A percentile compares a stretch with the other conserved stretches of the same genome.
These are phyloP conservation scores for Lactarius deliciosus DNA, from an alignment of 768 basidiomycete species.

Conservation along the genomic window DNA sequence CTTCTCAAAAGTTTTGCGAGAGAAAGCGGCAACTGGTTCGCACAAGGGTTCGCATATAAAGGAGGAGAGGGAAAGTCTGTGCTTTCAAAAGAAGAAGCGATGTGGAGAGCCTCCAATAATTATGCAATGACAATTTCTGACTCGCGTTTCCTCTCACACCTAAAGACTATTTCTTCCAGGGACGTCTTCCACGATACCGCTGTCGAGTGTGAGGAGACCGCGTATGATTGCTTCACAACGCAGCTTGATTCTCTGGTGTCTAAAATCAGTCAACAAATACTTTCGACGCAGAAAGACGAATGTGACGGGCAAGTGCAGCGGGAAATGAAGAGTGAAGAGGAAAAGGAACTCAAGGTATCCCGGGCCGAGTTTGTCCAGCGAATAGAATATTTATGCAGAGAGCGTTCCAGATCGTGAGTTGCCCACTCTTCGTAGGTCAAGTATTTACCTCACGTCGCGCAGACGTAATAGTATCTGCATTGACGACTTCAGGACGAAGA, in stretches of 20 bases:
- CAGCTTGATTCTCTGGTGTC: conserved; percentile 5
- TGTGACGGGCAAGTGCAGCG: conserved; percentile 4
- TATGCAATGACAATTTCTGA: neutral
- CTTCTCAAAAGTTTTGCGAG: neutral
- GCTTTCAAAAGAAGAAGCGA: neutral
- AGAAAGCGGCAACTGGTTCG: too few relatives aligned
- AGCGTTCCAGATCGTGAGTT: neutral
- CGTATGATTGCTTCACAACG: neutral
- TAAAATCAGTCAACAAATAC: neutral
- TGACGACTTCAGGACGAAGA: neutral
- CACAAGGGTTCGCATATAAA: too few relatives aligned
- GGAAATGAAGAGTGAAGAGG: neutral
- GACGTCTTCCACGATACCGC: neutral
- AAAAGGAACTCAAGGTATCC: neutral
- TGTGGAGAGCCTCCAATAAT: neutral
- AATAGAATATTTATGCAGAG: neutral
- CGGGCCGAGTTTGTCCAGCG: neutral
- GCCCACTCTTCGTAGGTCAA: neutral
- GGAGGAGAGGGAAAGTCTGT: too few relatives aligned
- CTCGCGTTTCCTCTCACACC: neutral
- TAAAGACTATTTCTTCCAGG: neutral
- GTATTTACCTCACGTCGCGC: neutral
- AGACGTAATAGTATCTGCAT: neutral
- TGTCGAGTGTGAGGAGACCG: neutral
- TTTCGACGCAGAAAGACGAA: conserved; percentile 6